Evolutionary conservation across 179 eudicot species (phyloP), one percentile per base, ranked within the genome.

Genomic region (Beta corolliflora): DNA sequence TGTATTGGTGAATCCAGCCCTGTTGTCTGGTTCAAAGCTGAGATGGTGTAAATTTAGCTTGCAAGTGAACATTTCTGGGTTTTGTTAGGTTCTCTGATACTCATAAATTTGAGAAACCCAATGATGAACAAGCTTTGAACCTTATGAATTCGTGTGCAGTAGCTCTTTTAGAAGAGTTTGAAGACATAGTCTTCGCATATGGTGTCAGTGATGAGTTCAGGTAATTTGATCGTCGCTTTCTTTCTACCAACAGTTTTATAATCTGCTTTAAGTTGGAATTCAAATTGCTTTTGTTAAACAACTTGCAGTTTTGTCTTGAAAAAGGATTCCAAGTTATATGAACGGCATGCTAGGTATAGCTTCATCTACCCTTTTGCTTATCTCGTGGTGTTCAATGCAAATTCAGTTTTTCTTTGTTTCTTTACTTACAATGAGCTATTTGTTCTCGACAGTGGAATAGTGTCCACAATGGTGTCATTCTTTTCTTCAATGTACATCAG

Each of bases 171-270:
- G 89, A 91, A 81, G 94, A 92, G 90, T 91, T 92, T 71, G 83
- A 73, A 80, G 98, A 94, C 75, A 74, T 94, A 76, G 76, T 89
- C 63, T 96, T 96, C 77, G 85, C 93, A 50, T 96, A 92, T 80
- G 99, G 99, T 25, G 94, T 89, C 72, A 96, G 99, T 83, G 97
- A 96, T 71, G 98, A 95, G 84, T 95, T 87, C 86, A 93, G 99
- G 98, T 91, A 77, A 52, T 69, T 4, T 45, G 75, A 7, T 73
- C 41, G 58, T 55, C 54, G 56, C 65, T 14, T 50, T 80, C 9
- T 21, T 64, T 9, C 58, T 66, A 52, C n/a, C 29, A 44, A 66
- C 21, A 44, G 69, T n/a, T 83, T 18, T 66, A 29, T 48, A n/a
- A 73, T 53, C 52, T 75, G 77, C n/a, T 50, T 21, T 19, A 29